phyloP scores from a whole-genome alignment of 148 eudicot species.

The Agrostemma githago region DNA sequence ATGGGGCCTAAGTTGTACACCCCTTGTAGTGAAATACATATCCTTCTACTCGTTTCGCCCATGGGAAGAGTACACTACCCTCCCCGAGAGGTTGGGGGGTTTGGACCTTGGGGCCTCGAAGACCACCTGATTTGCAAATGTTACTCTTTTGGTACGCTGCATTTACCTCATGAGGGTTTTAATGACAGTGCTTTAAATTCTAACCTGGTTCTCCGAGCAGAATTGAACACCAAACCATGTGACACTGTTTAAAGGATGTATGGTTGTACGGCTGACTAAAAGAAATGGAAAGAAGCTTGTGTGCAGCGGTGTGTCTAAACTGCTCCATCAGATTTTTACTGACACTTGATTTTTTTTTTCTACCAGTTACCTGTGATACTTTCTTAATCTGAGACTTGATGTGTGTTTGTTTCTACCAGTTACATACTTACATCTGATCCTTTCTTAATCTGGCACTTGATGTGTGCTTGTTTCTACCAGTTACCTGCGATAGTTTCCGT shows the following conservation, averaged over 20 bases:
- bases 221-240: neutral
- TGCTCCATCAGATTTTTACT: neutral
- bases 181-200: too few species aligned
- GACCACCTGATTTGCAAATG: too few species aligned
- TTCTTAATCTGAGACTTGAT: too few species aligned
- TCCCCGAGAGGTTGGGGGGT: neutral
- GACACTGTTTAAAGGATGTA: neutral
- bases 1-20: too few species aligned
- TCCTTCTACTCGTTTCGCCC: neutral
- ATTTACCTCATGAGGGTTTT: neutral
- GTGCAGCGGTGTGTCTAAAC: neutral
- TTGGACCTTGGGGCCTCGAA: neutral
- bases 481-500: neutral
- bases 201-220: neutral
- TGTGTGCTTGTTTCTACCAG: neutral
- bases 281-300: neutral
- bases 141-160: too few species aligned
- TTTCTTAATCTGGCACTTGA: too few species aligned
- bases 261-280: neutral
- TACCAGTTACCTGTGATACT: neutral
- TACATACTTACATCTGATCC: too few species aligned
- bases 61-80: neutral
- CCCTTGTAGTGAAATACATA: too few species aligned
- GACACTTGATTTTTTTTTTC: too few species aligned
- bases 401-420: too few species aligned